Conservation (phyloP, 2,329 filamentous ascomycete genomes). For the Fusarium sororula region DNA sequence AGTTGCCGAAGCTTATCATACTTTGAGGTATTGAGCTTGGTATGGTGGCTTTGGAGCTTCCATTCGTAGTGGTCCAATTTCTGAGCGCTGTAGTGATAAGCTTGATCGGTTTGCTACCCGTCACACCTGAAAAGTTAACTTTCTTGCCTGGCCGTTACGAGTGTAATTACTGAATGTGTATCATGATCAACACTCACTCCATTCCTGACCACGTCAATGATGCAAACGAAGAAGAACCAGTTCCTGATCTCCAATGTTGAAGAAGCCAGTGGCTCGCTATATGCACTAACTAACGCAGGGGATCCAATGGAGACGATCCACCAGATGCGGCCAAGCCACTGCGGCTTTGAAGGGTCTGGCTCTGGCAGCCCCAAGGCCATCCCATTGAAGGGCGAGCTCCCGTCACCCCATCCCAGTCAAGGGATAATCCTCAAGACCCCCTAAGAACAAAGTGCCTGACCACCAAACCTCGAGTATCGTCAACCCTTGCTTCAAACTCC, state of each 20-base stretch:
- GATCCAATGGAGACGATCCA: neutral
- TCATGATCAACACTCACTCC: neutral
- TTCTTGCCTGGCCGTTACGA: neutral
- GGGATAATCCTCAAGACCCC: conserved; percentile 29
- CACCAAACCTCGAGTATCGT: conserved; percentile 7
- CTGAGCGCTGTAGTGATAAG: neutral
- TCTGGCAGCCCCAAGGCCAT: neutral
- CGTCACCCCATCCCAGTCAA: conserved; percentile 28
- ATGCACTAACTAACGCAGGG: conserved; percentile 28
- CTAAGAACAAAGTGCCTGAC: conserved; percentile 18
- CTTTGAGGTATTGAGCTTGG: neutral
- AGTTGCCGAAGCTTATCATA: neutral
- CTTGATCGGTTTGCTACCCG: neutral
- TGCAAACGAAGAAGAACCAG: neutral
- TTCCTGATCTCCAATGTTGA: conserved; percentile 4
- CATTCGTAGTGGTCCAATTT: neutral
- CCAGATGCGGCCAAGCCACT: conserved; percentile 34
- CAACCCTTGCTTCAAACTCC: conserved; percentile 31
- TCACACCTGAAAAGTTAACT: neutral
- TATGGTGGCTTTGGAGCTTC: neutral
- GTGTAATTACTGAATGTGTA: neutral
- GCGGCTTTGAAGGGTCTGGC: conserved; percentile 29
- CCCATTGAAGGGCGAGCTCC: conserved; percentile 16
- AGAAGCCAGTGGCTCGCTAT: conserved; percentile 8
- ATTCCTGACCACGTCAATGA: conserved; percentile 5